phyloP scores from a whole-genome alignment of 148 eudicot genomes.

The Tetragonia tetragonoides region DNA sequence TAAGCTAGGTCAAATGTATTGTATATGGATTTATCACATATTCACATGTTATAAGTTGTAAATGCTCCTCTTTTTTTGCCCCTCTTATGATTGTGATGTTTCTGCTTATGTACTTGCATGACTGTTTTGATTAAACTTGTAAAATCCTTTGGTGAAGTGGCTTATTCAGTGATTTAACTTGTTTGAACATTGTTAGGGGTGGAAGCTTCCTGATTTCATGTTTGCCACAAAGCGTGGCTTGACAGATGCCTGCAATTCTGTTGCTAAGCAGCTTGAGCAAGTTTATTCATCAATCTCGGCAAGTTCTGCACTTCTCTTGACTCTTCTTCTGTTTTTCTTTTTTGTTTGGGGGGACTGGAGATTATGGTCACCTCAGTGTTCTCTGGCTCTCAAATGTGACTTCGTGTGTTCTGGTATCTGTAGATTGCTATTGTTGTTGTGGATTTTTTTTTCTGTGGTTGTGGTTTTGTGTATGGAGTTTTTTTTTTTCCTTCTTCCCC shows the following conservation, averaged over 20 bases:
- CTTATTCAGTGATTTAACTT: neutral
- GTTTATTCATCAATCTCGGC: conserved; percentile 65
- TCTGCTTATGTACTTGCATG: neutral
- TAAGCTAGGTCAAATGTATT: neutral
- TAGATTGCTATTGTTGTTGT: conserved; percentile 7
- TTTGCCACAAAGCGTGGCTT: conserved; percentile 83
- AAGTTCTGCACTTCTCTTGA: conserved; percentile 31
- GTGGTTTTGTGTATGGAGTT: neutral
- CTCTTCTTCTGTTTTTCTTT: neutral
- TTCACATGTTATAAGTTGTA: conserved; percentile 8
- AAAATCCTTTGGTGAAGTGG: neutral
- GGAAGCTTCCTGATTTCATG: conserved; percentile 82
- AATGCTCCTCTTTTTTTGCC: neutral
- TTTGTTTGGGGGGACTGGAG: too few relatives aligned
- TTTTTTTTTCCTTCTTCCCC: neutral
- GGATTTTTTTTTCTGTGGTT: neutral
- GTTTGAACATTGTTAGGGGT: conserved; percentile 59
- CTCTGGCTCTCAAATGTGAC: neutral
- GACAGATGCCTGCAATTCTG: conserved; percentile 63
- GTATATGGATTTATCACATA: neutral
- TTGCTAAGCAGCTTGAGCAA: conserved; percentile 63
- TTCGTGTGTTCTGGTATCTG: neutral
- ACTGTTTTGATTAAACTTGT: neutral
- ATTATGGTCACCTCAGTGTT: neutral
- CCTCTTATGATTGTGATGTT: neutral